phyloP scores from a whole-genome alignment of 2,329 filamentous ascomycete species.

The Neonectria neomacrospora region DNA sequence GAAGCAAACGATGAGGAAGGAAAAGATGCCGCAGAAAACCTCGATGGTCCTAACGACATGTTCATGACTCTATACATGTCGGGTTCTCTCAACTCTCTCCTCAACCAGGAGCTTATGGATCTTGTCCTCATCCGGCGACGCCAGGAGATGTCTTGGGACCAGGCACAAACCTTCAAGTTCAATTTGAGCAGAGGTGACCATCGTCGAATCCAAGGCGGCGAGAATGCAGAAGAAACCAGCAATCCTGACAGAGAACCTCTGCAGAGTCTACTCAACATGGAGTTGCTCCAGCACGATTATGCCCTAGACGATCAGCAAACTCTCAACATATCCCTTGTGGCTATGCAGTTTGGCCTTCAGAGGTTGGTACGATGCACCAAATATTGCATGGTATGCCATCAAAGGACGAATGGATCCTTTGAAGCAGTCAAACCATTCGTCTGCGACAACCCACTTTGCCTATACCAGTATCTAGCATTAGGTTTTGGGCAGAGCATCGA shows the following conservation, averaged over 20 bases:
- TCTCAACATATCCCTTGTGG: constrained; percentile 64
- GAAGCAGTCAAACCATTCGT: constrained; percentile 82
- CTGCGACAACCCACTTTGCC: constrained; percentile 78
- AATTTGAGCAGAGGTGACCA: constrained; percentile 24
- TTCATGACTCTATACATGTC: constrained; percentile 73
- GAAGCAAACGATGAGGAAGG: constrained; percentile 14
- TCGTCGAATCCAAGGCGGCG: neutral
- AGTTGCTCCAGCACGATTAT: constrained; percentile 46
- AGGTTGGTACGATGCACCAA: constrained; percentile 85
- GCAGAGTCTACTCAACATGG: constrained; percentile 16
- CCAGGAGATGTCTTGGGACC: constrained; percentile 69
- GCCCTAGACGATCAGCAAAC: constrained; percentile 45
- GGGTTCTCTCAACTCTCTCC: constrained; percentile 67
- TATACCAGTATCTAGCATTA: constrained; percentile 90
- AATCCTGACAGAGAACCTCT: neutral
- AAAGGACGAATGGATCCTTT: constrained; percentile 71
- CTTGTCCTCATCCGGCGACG: constrained; percentile 69
- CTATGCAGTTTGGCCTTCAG: constrained; percentile 80
- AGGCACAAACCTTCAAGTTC: constrained; percentile 34
- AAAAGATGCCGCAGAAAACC: neutral
- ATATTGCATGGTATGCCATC: constrained; percentile 88
- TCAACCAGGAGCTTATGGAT: constrained; percentile 72
- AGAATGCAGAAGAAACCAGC: neutral
- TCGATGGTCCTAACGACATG: constrained; percentile 20
- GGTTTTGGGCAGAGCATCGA: constrained; percentile 88